Percentiles rank a stretch among this genome's conserved stretches.
Conservation (phyloP, 2,329 filamentous ascomycete species). For the Paecilomyces formosus region DNA sequence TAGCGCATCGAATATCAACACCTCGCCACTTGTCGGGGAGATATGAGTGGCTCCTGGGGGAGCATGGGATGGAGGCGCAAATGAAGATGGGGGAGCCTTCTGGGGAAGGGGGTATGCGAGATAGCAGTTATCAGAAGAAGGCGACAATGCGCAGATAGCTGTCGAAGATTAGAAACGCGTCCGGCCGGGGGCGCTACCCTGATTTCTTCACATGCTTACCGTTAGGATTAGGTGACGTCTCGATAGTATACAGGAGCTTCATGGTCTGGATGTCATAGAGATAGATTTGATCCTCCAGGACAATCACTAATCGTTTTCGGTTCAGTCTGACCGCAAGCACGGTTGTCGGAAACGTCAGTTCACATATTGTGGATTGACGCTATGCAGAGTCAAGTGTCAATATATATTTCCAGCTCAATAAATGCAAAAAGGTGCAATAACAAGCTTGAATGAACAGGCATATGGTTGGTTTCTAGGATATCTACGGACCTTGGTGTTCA, state of each 20-base stretch:
- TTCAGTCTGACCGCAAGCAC: constrained; percentile 91
- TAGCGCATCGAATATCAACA: constrained; percentile 84
- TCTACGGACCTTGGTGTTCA: constrained; percentile 79
- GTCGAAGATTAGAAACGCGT: constrained; percentile 8
- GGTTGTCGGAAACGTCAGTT: constrained; percentile 95
- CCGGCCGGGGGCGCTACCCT: background rate
- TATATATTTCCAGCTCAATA: background rate
- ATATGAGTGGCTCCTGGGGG: constrained; percentile 69
- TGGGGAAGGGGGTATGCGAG: constrained; percentile 85
- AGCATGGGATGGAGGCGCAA: constrained; percentile 66
- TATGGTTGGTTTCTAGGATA: constrained; percentile 1
- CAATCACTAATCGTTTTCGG: constrained; percentile 84
- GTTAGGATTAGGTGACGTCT: constrained; percentile 85
- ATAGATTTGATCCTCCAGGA: constrained; percentile 94
- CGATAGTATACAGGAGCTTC: constrained; percentile 86
- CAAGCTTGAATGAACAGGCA: background rate
- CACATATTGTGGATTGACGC: constrained; percentile 83
- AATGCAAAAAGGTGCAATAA: background rate
- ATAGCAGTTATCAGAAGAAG: constrained; percentile 92
- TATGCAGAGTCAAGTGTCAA: constrained; percentile 23
- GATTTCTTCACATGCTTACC: constrained; percentile 34
- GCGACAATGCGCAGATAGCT: constrained; percentile 87
- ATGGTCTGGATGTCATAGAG: constrained; percentile 99
- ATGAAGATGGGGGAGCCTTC: constrained; percentile 46
- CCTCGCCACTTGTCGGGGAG: constrained; percentile 79